Evolutionary conservation across 192 early-diverging fungal genomes (phyloP).

Genomic region (Coemansia umbellata): DNA sequence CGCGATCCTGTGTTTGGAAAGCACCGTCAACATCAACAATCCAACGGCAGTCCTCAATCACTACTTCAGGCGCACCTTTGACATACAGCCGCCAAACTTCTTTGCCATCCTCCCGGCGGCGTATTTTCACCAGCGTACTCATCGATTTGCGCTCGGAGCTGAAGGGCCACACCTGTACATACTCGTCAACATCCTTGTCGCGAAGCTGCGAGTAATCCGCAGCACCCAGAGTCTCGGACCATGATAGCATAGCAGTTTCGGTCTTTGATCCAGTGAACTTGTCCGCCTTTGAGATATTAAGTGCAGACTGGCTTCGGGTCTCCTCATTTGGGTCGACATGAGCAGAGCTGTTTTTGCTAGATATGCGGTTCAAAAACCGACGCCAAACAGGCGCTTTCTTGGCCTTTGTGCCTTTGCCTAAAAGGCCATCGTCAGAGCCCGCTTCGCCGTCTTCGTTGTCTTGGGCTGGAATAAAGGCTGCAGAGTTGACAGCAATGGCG

Average conservation of each 20-base stretch:
- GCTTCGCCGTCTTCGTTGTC: conserved; percentile 8
- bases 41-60: conserved; percentile 63
- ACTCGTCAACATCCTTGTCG: conserved; percentile 53
- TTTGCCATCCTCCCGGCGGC: conserved; percentile 50
- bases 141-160: conserved; percentile 90
- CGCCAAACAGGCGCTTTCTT: conserved; percentile 26
- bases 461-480: conserved; percentile 58
- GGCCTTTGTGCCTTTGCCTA: conserved; percentile 7
- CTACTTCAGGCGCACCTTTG: conserved; percentile 92
- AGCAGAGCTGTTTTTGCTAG: background rate
- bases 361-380: conserved; percentile 7
- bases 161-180: conserved; percentile 82
- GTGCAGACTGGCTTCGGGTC: conserved; percentile 14
- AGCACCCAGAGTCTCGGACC: conserved; percentile 64
- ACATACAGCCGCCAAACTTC: conserved; percentile 71
- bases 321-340: conserved; percentile 16
- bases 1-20: conserved; percentile 46
- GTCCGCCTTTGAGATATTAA: conserved; percentile 14
- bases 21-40: conserved; percentile 56
- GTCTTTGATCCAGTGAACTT: conserved; percentile 90
- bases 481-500: conserved; percentile 77
- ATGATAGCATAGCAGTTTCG: conserved; percentile 86
- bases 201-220: conserved; percentile 63
- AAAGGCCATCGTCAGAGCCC: conserved; percentile 22
- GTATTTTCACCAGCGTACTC: conserved; percentile 73